Percentiles rank a stretch among this genome's conserved stretches.
phyloP scores from a whole-genome alignment of 805 yeast species.

The Ogataea polymorpha region DNA sequence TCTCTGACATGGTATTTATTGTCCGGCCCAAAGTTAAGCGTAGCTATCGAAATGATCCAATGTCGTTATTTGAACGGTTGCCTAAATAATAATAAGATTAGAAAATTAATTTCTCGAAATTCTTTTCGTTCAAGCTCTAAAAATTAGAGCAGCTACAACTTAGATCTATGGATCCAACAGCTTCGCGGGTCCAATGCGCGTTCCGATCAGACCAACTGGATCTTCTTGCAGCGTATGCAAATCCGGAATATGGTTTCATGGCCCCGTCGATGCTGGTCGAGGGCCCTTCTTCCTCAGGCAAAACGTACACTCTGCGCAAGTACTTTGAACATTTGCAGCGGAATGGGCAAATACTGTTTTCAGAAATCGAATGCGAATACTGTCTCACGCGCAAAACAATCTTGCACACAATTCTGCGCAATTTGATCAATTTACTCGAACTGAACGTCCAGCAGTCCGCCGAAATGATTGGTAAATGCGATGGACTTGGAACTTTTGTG shows the following conservation, averaged over 20 bases:
- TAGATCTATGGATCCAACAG: constrained; percentile 1
- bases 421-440: constrained; percentile 19
- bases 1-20: constrained; percentile 1
- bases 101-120: too few relatives aligned
- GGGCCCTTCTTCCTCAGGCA: constrained; percentile 50
- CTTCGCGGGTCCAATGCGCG: constrained; percentile 8
- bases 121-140: neutral
- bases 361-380: constrained; percentile 44
- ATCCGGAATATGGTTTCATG: constrained; percentile 28
- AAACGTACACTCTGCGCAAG: constrained; percentile 36
- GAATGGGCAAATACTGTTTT: constrained; percentile 22
- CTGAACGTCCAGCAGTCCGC: constrained; percentile 8
- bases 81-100: neutral
- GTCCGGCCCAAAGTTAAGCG: too few relatives aligned
- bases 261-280: constrained; percentile 42
- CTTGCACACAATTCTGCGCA: constrained; percentile 39
- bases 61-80: neutral
- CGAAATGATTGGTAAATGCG: constrained; percentile 34
- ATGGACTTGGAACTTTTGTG: constrained; percentile 39
- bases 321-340: constrained; percentile 29
- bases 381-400: constrained; percentile 40
- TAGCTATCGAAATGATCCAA: too few relatives aligned
- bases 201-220: constrained; percentile 36
- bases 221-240: constrained; percentile 36
- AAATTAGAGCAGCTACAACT: neutral